These are phyloP conservation scores for Diplotaxis tenuifolia DNA, from an alignment of 345 rosid genomes.

Conservation along the genomic window DNA sequence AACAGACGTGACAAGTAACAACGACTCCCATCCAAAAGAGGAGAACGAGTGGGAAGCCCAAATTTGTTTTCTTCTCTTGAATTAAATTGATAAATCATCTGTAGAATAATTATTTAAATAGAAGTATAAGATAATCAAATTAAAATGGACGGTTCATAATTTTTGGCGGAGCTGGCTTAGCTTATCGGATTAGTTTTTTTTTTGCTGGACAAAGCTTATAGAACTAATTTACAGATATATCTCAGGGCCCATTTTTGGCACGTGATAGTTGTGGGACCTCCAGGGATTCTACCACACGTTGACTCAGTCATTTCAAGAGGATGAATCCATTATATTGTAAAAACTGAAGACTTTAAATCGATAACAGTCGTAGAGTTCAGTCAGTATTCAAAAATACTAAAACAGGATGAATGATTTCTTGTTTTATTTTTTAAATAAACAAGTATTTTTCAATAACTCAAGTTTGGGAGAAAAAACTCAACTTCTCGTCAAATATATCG, in stretches of 20 bases:
- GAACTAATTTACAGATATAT: too few relatives aligned
- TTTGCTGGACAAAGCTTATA: too few relatives aligned
- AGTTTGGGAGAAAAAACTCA: neutral
- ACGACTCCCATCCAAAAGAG: constrained; percentile 25
- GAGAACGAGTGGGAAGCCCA: constrained; percentile 30
- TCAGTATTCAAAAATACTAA: neutral
- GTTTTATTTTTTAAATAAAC: neutral
- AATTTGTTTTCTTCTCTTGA: constrained; percentile 4
- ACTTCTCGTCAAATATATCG: neutral
- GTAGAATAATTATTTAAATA: neutral
- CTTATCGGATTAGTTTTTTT: too few relatives aligned
- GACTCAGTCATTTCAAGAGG: constrained; percentile 27
- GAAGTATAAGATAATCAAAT: neutral
- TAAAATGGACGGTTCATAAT: constrained; percentile 30
- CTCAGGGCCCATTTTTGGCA: constrained; percentile 35
- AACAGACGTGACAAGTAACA: constrained; percentile 15
- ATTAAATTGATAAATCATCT: neutral
- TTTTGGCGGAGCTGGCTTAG: constrained; percentile 35
- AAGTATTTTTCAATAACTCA: neutral
- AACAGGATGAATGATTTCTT: neutral
- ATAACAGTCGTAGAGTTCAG: neutral
- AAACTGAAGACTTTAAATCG: neutral
- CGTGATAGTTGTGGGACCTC: constrained; percentile 27
- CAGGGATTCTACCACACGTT: constrained; percentile 29
- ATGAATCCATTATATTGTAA: neutral